Evolutionary conservation across 2,329 filamentous ascomycete species (phyloP).

Genomic region (Sclerotiophoma versabilis): DNA sequence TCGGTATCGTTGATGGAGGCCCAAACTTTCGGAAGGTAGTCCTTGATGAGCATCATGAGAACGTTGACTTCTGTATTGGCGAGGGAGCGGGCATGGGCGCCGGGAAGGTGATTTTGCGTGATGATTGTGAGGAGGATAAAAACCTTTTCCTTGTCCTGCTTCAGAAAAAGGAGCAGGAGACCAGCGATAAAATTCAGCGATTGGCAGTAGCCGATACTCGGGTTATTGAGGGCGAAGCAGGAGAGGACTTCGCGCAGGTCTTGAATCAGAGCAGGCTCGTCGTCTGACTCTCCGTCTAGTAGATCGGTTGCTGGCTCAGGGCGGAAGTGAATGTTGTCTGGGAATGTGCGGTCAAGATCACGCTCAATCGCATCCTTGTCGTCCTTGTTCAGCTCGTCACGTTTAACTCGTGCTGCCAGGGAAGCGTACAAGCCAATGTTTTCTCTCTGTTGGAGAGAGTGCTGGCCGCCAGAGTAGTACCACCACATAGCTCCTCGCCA

Average conservation of each 20-base stretch:
- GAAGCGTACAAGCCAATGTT: constrained; percentile 72
- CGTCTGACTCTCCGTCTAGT: constrained; percentile 42
- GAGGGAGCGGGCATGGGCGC: constrained; percentile 88
- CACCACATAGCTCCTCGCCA: constrained; percentile 98
- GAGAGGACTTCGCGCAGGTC: constrained; percentile 85
- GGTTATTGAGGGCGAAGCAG: constrained; percentile 90
- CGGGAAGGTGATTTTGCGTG: constrained; percentile 84
- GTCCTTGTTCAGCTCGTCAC: constrained; percentile 67
- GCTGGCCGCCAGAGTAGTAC: constrained; percentile 89
- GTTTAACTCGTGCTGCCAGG: constrained; percentile 71
- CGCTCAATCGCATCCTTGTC: constrained; percentile 92
- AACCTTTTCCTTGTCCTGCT: constrained; percentile 81
- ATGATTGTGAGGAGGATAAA: constrained; percentile 96
- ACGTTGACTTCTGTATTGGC: constrained; percentile 95
- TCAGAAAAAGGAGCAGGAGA: constrained; percentile 83
- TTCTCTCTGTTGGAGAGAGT: constrained; percentile 75
- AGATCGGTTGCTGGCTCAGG: constrained; percentile 56
- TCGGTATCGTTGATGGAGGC: constrained; percentile 85
- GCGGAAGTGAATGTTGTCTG: constrained; percentile 91
- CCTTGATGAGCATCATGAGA: constrained; percentile 84
- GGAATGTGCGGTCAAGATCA: constrained; percentile 91
- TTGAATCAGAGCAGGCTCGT: constrained; percentile 79
- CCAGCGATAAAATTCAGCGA: constrained; percentile 95
- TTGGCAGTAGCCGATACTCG: constrained; percentile 92
- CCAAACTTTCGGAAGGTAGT: constrained; percentile 84